Evolutionary conservation across 2,329 filamentous ascomycete genomes (phyloP).

Genomic region (Fusarium continuum): DNA sequence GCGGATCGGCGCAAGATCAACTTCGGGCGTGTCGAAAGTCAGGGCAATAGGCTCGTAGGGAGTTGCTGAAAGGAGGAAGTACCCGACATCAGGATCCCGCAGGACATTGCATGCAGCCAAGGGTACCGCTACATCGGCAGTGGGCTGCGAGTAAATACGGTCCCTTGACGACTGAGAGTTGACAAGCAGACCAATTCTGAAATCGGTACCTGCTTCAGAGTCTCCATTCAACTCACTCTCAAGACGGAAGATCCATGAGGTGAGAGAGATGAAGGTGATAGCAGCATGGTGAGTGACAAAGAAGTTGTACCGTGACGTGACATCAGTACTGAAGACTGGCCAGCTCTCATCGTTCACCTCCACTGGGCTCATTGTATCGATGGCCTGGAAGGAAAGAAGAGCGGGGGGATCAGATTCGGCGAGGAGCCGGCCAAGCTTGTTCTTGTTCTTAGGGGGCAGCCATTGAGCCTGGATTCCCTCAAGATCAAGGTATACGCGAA

Average conservation of each 20-base stretch:
- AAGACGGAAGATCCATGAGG: slow-evolving; percentile 70
- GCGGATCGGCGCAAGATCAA: slow-evolving; percentile 55
- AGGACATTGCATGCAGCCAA: slow-evolving; percentile 65
- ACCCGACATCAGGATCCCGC: slow-evolving; percentile 69
- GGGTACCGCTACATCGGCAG: slow-evolving; percentile 56
- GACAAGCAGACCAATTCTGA: slow-evolving; percentile 67
- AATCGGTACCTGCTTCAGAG: slow-evolving; percentile 67
- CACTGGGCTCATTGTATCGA: slow-evolving; percentile 65
- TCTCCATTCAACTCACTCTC: slow-evolving; percentile 68
- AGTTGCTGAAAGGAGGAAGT: slow-evolving; percentile 69
- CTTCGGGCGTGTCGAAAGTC: slow-evolving; percentile 67
- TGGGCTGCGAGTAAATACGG: slow-evolving; percentile 64
- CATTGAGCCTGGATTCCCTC: slow-evolving; percentile 73
- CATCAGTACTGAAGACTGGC: slow-evolving; percentile 70
- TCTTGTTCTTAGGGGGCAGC: slow-evolving; percentile 66
- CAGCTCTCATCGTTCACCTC: slow-evolving; percentile 67
- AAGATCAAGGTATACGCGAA: slow-evolving; percentile 69
- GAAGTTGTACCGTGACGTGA: slow-evolving; percentile 69
- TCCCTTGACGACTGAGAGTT: slow-evolving; percentile 68
- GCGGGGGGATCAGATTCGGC: slow-evolving; percentile 55
- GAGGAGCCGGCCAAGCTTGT: slow-evolving; percentile 53
- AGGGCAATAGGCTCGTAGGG: slow-evolving; percentile 66
- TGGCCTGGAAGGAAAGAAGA: slow-evolving; percentile 68
- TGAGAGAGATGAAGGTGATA: slow-evolving; percentile 67
- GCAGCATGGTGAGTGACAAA: slow-evolving; percentile 69